Evolutionary conservation across 2,329 filamentous ascomycete genomes (phyloP), one percentile per base, ranked within the genome.

Genomic region (Epichloe sylvatica): DNA sequence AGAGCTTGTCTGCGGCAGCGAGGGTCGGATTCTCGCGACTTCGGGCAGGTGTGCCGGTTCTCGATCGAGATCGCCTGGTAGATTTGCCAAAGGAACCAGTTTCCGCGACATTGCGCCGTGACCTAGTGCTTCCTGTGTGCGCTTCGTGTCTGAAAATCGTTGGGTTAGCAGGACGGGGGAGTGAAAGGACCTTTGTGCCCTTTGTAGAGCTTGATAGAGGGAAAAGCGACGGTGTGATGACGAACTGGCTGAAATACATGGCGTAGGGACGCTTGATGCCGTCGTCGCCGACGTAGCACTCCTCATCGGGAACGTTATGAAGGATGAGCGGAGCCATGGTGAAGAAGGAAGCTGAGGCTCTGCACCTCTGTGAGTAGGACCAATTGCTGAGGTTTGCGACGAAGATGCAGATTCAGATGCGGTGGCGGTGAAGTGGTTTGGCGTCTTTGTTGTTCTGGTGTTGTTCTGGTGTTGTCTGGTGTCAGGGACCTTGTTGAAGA

Each of bases 301-400:
- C 80, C 46, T 83, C 80, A 55, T 83, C 80, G 50, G 80, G 79
- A 54, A 83, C 80, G 61, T 82, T 83, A 61, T 84, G 80, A 35
- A 84, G 68, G 59, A 83, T 82, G 51, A 83, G 69, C 56, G 80
- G 80, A 51, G 78, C 74, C 78, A 82, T 83, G 47, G 42, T 35
- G 36, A 17, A 4, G 36, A 17, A 4, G n/a, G 21, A 25, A 12
- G 8, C 12, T n/a, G 19, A 19, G 33, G 11, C 13, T 41, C 19
- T 36, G 21, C 36, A 30, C 46, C 23, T 34, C 38, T 11, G 15
- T 25, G 39, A 48, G 23, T 9, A 25, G 33, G 25, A 5, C 15
- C 39, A 48, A 48, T 43, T 21, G 47, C 40, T 25, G 30, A 33
- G 5, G 19, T 7, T 15, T 12, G 15, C 4, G 43, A 35, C 33